Evolutionary conservation across 306 rosid genomes (phyloP), one percentile per base, ranked within the genome.

Genomic region (Cicer chorassanicum): DNA sequence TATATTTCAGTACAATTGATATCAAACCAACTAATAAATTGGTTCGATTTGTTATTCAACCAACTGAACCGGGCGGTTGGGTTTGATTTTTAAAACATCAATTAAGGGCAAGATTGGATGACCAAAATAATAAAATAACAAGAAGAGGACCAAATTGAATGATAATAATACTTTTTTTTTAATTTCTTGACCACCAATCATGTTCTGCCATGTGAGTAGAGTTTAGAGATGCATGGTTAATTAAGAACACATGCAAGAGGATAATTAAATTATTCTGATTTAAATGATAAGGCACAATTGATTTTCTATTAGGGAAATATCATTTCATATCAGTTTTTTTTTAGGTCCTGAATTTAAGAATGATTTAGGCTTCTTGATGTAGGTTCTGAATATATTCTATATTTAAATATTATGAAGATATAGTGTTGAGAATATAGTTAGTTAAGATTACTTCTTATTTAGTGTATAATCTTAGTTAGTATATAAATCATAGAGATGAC

Each of bases 181-280:
- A 21, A 19, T 9, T 65, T 79, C 34, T 18, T 54, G 59, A 38
- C 42, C 45, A 42, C 41, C 62, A 42, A 72, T 62, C 68, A 43
- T 65, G 74, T 73, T 56, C 48, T 24, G 34, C 67, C 73, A 78
- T 64, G 82, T 71, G 71, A 51, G 60, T 43, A 50, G 78, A 9
- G 49, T 49, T 59, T 48, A 50, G 46, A 34, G 46, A 57, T 34
- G 55, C 45, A 77, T 46, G 54, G 64, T 69, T 41, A 14, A 6
- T 68, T 49, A 36, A 49, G 72, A 48, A 49, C 56, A 45, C 19
- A 45, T 41, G 41, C 56, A 67, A 67, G 54, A 6, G 41, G 45
- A 18, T 46, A 51, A 49, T 48, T 8, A 36, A 48, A 8, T 9
- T 48, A 13, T 68, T 49, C 70, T 8, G 48, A 63, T 63, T 63